phyloP scores from a whole-genome alignment of 371 early-diverging fungal genomes.

The Entomophthora muscae region DNA sequence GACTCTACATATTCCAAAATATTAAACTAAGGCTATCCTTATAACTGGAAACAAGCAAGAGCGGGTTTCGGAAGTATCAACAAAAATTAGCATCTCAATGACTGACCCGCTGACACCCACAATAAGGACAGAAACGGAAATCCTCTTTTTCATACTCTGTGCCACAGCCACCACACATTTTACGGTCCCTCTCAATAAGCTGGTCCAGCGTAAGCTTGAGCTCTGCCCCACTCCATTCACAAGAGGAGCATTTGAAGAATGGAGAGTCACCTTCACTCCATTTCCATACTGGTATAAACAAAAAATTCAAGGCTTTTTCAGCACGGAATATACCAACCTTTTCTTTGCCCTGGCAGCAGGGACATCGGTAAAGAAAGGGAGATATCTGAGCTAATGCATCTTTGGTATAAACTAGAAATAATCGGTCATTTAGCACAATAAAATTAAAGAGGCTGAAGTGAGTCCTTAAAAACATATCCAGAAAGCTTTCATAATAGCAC shows the following conservation, averaged over 20 bases:
- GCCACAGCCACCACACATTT: neutral
- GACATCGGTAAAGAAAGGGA: neutral
- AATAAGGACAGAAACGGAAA: neutral
- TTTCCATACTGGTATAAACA: neutral
- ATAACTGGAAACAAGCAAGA: too few relatives aligned
- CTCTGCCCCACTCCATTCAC: neutral
- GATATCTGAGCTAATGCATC: neutral
- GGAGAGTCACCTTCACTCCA: neutral
- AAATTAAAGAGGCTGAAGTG: too few relatives aligned
- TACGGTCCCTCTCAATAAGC: neutral
- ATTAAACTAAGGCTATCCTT: too few relatives aligned
- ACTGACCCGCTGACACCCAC: neutral
- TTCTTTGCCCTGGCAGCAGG: neutral
- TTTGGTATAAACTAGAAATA: neutral
- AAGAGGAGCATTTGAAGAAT: neutral
- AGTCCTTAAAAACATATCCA: too few relatives aligned
- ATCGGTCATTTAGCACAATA: too few relatives aligned
- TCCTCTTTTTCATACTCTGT: neutral
- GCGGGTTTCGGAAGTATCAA: too few relatives aligned
- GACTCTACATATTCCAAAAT: too few relatives aligned
- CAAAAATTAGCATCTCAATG: neutral
- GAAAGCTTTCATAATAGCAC: too few relatives aligned
- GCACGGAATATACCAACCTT: neutral
- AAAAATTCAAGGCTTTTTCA: neutral
- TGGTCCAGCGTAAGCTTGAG: neutral